phyloP scores from a whole-genome alignment of 352 stramenopile genomes.

The Globisporangium parvum region DNA sequence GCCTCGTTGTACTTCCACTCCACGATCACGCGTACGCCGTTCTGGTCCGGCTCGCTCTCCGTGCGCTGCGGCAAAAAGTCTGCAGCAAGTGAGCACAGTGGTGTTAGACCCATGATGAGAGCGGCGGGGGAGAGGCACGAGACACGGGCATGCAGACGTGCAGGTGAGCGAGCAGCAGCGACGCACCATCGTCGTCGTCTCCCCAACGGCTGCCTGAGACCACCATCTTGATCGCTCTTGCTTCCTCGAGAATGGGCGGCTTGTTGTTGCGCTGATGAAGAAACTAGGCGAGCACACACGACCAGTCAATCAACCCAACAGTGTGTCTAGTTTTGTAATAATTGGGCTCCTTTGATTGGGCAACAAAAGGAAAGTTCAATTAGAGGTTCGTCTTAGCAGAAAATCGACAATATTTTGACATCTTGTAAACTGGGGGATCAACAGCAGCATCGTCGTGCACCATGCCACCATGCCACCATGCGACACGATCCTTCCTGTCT shows the following conservation, averaged over 20 bases:
- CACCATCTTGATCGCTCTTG: conserved; percentile 38
- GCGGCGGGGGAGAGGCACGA: background rate
- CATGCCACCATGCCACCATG: too few relatives aligned
- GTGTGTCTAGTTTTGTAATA: too few relatives aligned
- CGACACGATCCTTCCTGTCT: too few relatives aligned
- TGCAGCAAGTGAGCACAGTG: conserved; percentile 1
- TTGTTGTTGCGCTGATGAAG: background rate
- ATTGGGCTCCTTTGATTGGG: too few relatives aligned
- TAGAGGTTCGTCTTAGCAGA: too few relatives aligned
- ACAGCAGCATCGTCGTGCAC: too few relatives aligned
- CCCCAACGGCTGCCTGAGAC: conserved; percentile 71
- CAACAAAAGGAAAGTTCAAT: too few relatives aligned
- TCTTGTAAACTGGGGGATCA: too few relatives aligned
- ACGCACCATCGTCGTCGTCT: conserved; percentile 61
- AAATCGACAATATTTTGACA: too few relatives aligned
- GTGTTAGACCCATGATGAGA: background rate
- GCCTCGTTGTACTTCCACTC: conserved; percentile 88
- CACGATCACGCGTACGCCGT: conserved; percentile 82
- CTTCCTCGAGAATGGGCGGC: background rate
- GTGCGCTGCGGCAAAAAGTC: conserved; percentile 76
- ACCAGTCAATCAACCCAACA: too few relatives aligned
- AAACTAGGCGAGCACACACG: background rate
- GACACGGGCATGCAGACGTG: background rate
- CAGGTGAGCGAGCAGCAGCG: background rate
- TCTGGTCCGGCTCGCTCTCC: conserved; percentile 75